Conservation (phyloP, 352 stramenopile genomes). For the Peronospora belbahrii region DNA sequence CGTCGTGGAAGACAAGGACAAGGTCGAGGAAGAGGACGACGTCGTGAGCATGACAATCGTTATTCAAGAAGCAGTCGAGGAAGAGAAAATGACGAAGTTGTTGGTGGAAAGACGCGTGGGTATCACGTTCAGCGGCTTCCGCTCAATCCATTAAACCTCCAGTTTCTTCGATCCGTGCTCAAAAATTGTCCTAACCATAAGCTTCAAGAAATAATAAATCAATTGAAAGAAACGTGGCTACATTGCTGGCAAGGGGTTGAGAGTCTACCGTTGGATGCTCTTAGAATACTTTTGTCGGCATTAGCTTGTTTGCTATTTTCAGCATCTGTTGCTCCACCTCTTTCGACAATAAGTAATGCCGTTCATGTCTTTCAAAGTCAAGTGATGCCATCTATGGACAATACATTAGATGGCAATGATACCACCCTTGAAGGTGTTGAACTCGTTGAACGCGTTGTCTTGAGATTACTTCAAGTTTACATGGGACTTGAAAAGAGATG, state of each 20-base stretch:
- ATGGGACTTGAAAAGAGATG: constrained; percentile 46
- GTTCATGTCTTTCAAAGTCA: constrained; percentile 25
- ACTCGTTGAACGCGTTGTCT: constrained; percentile 31
- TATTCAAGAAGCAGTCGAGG: constrained; percentile 5
- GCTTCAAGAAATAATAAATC: constrained; percentile 28
- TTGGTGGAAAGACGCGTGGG: neutral
- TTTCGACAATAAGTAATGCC: constrained; percentile 24
- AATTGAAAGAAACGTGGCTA: constrained; percentile 32
- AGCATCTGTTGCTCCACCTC: constrained; percentile 24
- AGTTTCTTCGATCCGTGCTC: constrained; percentile 41
- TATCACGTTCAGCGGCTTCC: constrained; percentile 1
- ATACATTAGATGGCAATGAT: constrained; percentile 32
- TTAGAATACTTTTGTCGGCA: constrained; percentile 37
- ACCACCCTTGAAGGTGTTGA: constrained; percentile 32
- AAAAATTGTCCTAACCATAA: constrained; percentile 34
- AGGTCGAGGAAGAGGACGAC: constrained; percentile 6
- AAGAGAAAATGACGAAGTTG: neutral
- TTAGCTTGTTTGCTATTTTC: constrained; percentile 46
- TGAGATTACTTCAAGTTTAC: constrained; percentile 58
- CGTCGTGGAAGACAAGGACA: neutral
- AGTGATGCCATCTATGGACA: constrained; percentile 1
- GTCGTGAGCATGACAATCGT: neutral
- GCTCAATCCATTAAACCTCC: constrained; percentile 24
- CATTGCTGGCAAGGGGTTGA: constrained; percentile 37
- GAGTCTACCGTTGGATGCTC: constrained; percentile 27